Conservation (phyloP, 441 rosid species). For the Bocquillonia castaneifolia region DNA sequence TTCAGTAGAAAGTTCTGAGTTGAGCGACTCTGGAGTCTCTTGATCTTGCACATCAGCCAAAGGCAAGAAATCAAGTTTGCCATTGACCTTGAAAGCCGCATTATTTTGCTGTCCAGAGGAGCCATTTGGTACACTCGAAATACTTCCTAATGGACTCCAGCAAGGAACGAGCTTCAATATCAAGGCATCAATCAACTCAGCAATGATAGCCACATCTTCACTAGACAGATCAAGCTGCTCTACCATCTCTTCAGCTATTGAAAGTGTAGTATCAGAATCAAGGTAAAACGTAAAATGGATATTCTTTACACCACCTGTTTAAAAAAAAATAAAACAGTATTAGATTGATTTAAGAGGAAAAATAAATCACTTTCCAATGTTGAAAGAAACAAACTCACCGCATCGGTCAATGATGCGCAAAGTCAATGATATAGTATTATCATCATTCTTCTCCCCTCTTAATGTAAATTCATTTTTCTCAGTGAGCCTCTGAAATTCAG, state of each 20-base stretch:
- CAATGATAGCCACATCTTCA: constrained; percentile 49
- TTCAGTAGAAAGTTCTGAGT: constrained; percentile 43
- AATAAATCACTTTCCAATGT: background rate
- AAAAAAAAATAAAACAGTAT: constrained; percentile 3
- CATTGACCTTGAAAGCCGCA: constrained; percentile 16
- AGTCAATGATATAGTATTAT: constrained; percentile 43
- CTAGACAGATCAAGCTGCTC: constrained; percentile 57
- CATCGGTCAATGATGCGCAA: constrained; percentile 45
- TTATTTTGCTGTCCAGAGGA: constrained; percentile 13
- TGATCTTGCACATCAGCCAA: constrained; percentile 19
- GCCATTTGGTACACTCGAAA: constrained; percentile 19
- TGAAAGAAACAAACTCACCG: constrained; percentile 33
- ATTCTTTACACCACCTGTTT: constrained; percentile 50
- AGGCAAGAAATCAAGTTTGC: constrained; percentile 23
- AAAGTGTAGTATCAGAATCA: constrained; percentile 54
- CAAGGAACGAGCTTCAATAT: constrained; percentile 41
- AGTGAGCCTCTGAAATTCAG: constrained; percentile 41
- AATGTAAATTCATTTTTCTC: constrained; percentile 44
- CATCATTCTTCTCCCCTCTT: constrained; percentile 45
- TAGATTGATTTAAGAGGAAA: background rate
- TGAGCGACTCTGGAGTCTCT: constrained; percentile 28
- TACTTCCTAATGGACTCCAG: constrained; percentile 32
- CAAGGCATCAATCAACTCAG: constrained; percentile 57
- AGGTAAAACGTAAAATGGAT: constrained; percentile 58
- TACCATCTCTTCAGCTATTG: constrained; percentile 69